Evolutionary conservation across 768 basidiomycete genomes (phyloP).

Genomic region (Suillus discolor): DNA sequence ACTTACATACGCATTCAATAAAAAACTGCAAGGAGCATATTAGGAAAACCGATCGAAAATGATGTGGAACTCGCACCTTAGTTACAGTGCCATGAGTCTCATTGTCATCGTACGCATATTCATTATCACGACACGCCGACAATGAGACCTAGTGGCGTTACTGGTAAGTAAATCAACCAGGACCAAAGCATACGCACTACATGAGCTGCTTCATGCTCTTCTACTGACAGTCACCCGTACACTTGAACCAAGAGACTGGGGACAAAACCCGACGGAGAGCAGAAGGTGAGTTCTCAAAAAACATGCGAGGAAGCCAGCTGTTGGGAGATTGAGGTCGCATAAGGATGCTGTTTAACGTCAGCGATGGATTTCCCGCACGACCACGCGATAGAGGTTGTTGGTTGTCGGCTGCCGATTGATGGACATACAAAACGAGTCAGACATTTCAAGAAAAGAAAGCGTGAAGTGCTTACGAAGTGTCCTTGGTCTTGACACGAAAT

Average conservation of each 20-base stretch:
- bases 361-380: constrained; percentile 1
- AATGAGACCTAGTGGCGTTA: constrained; percentile 23
- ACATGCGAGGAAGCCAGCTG: constrained; percentile 13
- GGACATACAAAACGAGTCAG: not conserved
- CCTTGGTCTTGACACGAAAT: not conserved
- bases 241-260: constrained; percentile 17
- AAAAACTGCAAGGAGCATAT: constrained; percentile 26
- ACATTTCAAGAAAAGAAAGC: not conserved
- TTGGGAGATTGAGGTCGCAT: constrained; percentile 4
- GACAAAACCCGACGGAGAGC: constrained; percentile 21
- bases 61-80: constrained; percentile 13
- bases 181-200: constrained; percentile 22
- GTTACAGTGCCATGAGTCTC: constrained; percentile 22
- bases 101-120: constrained; percentile 25
- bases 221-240: constrained; percentile 23
- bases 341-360: constrained; percentile 1
- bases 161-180: constrained; percentile 4
- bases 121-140: constrained; percentile 31
- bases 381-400: not conserved
- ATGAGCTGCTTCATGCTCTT: constrained; percentile 16
- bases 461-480: not conserved
- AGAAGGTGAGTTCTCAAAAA: constrained; percentile 21
- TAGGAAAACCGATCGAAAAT: not conserved
- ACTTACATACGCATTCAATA: constrained; percentile 29
- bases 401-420: not conserved